Evolutionary conservation across 176 grass and related monocot species (phyloP).

Genomic region (Zea luxurians): DNA sequence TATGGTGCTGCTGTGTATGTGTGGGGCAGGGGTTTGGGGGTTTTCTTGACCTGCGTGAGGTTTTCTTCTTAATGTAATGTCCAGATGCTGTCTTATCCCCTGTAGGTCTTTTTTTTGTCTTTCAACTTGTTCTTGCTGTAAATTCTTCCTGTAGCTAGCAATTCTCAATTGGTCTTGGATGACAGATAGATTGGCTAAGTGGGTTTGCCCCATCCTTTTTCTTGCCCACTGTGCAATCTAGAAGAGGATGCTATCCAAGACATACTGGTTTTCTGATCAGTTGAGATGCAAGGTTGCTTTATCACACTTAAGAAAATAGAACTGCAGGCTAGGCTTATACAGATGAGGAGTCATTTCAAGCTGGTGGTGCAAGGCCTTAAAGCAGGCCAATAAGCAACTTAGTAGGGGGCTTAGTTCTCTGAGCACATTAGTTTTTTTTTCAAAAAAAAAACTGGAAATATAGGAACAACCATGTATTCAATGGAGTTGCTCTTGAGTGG

Average conservation of each 20-base stretch:
- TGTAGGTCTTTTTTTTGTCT: background rate
- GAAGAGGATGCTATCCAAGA: background rate
- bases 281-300: background rate
- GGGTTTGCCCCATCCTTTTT: background rate
- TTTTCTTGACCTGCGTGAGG: no score
- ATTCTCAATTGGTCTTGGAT: background rate
- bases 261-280: background rate
- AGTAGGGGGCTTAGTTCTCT: background rate
- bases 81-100: no score
- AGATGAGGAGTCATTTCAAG: background rate
- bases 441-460: no score
- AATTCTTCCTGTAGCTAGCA: constrained; percentile 2
- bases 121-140: background rate
- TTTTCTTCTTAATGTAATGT: no score
- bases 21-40: no score
- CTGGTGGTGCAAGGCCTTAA: background rate
- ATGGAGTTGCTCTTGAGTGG: background rate
- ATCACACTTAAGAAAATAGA: background rate
- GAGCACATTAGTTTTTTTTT: background rate
- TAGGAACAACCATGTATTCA: background rate
- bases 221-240: background rate
- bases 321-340: background rate
- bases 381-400: background rate
- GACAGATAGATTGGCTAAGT: background rate
- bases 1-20: no score